Evolutionary conservation across 768 basidiomycete genomes (phyloP), one percentile per base, ranked within the genome.

Genomic region (Serpula lacrymans): DNA sequence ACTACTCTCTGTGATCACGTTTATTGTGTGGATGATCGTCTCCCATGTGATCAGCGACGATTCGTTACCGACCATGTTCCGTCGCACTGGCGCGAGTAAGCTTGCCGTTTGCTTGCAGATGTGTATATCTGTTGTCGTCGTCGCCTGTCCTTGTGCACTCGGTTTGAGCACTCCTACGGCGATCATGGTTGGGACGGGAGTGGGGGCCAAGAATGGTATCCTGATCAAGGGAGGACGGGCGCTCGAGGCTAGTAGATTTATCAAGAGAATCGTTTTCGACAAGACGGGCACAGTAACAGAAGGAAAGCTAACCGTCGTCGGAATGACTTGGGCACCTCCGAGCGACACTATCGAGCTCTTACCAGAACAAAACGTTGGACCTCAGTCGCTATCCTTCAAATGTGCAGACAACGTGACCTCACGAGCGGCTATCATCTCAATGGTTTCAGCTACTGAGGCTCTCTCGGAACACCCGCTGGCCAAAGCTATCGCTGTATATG

Each of bases 151-250:
- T 0, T 99, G 96, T 59, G 95, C 96, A 0, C 76, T 99, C 24
- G 96, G 95, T 4, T 74, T 98, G 43, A 90, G 89, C 41, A 98
- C 95, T 0, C 96, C 96, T 1, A 98, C 96, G 0, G 96, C 95
- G 2, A 92, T 98, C 64, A 98, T 98, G 96, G 96, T 98, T 23
- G 96, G 96, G 13, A 98, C 95, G 0, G 96, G 96, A 1, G 82
- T 98, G 42, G 96, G 96, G 2, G 96, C 96, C 7, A 78, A 87
- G 68, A 95, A 98, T 53, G 95, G 96, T 0, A 98, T 99, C 44
- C 67, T 99, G 33, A 98, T 99, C 78, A 99, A 99, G 60, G 94
- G 96, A 16, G 96, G 94, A 2, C 74, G 87, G 11, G 94, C 96
- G 3, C 70, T 99, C 20, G 96, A 99, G 58, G 92, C 90, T 3